phyloP scores from a whole-genome alignment of 2,329 filamentous ascomycete genomes.

The Saccharata proteae region DNA sequence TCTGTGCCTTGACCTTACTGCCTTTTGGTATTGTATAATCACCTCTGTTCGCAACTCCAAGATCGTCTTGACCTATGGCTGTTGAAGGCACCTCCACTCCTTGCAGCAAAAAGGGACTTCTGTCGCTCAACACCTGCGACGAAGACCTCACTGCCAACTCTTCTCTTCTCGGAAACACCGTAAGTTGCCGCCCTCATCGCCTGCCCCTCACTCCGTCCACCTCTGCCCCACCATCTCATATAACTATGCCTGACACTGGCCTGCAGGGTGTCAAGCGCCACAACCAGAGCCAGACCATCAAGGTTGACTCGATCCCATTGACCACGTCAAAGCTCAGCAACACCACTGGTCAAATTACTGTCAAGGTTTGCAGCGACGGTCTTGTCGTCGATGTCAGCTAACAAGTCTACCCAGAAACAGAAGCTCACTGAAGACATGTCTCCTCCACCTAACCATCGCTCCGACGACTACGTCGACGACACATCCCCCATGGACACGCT shows the following conservation, averaged over 20 bases:
- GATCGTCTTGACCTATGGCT: no score
- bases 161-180: no score
- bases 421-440: no score
- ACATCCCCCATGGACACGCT: constrained; percentile 47
- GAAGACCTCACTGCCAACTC: no score
- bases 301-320: constrained; percentile 18
- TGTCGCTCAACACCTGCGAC: no score
- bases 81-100: no score
- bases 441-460: constrained; percentile 6
- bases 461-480: constrained; percentile 2
- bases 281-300: constrained; percentile 9
- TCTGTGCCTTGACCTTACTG: no score
- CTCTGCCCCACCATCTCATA: constrained; percentile 21
- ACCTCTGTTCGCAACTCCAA: no score
- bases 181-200: constrained; percentile 13
- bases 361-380: neutral
- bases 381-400: constrained; percentile 14
- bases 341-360: neutral
- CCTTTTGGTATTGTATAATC: no score
- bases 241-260: constrained; percentile 8
- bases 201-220: constrained; percentile 9
- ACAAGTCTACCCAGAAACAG: constrained; percentile 3
- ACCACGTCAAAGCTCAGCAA: constrained; percentile 25
- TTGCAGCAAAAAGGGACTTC: no score
- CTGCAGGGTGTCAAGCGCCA: constrained; percentile 24